Conservation (phyloP, 2,329 filamentous ascomycete genomes). For the Colletotrichum tropicicola region DNA sequence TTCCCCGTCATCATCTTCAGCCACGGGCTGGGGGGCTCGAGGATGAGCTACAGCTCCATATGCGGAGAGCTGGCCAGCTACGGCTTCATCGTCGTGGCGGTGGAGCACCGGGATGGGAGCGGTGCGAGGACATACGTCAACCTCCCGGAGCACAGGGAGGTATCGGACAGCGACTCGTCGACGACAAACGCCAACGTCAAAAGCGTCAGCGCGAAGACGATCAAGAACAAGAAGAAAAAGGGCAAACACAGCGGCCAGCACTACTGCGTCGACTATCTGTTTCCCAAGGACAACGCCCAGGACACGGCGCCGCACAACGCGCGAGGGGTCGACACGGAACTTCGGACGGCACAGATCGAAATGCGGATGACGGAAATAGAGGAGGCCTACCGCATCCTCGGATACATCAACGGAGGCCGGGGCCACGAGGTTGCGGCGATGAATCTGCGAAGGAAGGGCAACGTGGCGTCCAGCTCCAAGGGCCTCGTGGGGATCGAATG, state of each 20-base stretch:
- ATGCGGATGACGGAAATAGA: conserved; percentile 71
- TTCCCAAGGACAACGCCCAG: conserved; percentile 62
- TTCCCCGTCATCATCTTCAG: conserved; percentile 74
- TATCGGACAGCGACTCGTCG: conserved; percentile 40
- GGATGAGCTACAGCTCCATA: conserved; percentile 69
- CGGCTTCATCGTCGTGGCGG: conserved; percentile 70
- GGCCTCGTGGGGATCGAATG: conserved; percentile 66
- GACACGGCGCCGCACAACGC: conserved; percentile 64
- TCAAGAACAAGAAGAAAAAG: conserved; percentile 43
- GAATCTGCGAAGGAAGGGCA: conserved; percentile 67
- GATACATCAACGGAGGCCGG: conserved; percentile 61
- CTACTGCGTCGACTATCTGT: conserved; percentile 69
- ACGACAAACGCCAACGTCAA: conserved; percentile 35
- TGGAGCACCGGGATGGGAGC: conserved; percentile 73
- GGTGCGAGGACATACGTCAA: conserved; percentile 70
- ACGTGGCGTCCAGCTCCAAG: conserved; percentile 65
- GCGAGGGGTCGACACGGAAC: conserved; percentile 66
- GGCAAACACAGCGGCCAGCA: conserved; percentile 41
- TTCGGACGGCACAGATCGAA: conserved; percentile 69
- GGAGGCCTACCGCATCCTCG: conserved; percentile 66
- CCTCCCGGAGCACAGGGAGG: conserved; percentile 51
- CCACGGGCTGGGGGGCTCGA: conserved; percentile 71
- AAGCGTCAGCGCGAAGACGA: conserved; percentile 43
- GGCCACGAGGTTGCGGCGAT: conserved; percentile 58
- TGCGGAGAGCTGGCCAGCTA: conserved; percentile 74